Percentiles rank a stretch among this genome's conserved stretches.
Evolutionary conservation across 2,329 filamentous ascomycete species (phyloP).

Genomic region (Fusarium hainanense): DNA sequence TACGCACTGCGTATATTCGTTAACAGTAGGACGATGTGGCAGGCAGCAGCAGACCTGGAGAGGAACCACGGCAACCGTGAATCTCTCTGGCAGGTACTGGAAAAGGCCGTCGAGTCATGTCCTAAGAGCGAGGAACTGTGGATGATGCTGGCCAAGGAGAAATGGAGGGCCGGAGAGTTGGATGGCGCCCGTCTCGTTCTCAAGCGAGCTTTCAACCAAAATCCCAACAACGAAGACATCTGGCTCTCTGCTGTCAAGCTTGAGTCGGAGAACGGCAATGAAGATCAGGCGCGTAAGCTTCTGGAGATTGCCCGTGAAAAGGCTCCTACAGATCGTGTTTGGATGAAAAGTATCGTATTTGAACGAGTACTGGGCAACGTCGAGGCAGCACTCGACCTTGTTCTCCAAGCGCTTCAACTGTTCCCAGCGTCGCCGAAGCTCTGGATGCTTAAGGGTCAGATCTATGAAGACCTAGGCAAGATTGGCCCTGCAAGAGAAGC

Average conservation of each 20-base stretch:
- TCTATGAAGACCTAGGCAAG: slow-evolving; percentile 87
- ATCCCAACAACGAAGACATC: slow-evolving; percentile 97
- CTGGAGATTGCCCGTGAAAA: slow-evolving; percentile 85
- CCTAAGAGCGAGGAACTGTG: slow-evolving; percentile 91
- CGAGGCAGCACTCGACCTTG: slow-evolving; percentile 86
- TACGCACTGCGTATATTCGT: slow-evolving; percentile 91
- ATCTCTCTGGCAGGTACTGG: slow-evolving; percentile 83
- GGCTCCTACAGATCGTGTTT: slow-evolving; percentile 94
- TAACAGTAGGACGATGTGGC: slow-evolving; percentile 88
- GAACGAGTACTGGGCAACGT: slow-evolving; percentile 85
- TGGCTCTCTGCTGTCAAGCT: slow-evolving; percentile 97
- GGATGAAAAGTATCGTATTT: slow-evolving; percentile 95
- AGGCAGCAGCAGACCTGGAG: slow-evolving; percentile 90
- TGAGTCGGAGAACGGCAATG: slow-evolving; percentile 88
- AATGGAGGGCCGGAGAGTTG: slow-evolving; percentile 88
- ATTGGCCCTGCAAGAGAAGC: slow-evolving; percentile 88
- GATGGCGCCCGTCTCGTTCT: slow-evolving; percentile 88
- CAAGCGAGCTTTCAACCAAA: slow-evolving; percentile 90
- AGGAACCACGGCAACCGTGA: slow-evolving; percentile 88
- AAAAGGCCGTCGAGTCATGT: slow-evolving; percentile 93
- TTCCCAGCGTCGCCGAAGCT: slow-evolving; percentile 90
- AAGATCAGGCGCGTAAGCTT: slow-evolving; percentile 83
- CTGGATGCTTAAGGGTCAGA: slow-evolving; percentile 99
- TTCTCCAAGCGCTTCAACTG: slow-evolving; percentile 84
- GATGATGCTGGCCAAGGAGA: slow-evolving; percentile 96